Evolutionary conservation across 352 stramenopile genomes (phyloP).

Genomic region (Aphanomyces stellatus): DNA sequence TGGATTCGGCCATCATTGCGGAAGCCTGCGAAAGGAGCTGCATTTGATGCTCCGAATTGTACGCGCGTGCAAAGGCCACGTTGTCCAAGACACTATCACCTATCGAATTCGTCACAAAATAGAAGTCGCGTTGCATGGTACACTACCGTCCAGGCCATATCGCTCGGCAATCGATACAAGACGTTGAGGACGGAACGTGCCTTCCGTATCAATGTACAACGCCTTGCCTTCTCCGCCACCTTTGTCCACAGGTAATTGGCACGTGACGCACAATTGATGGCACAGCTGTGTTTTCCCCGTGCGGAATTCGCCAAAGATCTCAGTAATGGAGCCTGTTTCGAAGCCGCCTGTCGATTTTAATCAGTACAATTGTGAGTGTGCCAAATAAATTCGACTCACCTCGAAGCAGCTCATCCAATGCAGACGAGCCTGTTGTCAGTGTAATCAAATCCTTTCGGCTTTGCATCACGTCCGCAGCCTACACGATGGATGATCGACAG

Average conservation of each 20-base stretch:
- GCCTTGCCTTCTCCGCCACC: slow-evolving; percentile 97
- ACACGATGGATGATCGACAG: neutral
- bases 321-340: slow-evolving; percentile 96
- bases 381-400: slow-evolving; percentile 39
- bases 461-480: slow-evolving; percentile 84
- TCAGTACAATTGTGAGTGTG: neutral
- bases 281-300: slow-evolving; percentile 99
- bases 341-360: slow-evolving; percentile 80
- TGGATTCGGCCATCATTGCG: slow-evolving; percentile 97
- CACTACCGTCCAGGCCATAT: slow-evolving; percentile 93
- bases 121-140: too few relatives aligned
- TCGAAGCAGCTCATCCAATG: slow-evolving; percentile 84
- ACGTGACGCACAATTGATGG: slow-evolving; percentile 99
- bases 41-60: slow-evolving; percentile 99
- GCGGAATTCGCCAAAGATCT: slow-evolving; percentile 99
- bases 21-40: slow-evolving; percentile 95
- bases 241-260: slow-evolving; percentile 95
- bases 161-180: slow-evolving; percentile 96
- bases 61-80: slow-evolving; percentile 96
- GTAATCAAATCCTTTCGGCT: slow-evolving; percentile 90
- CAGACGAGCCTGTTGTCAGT: slow-evolving; percentile 89
- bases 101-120: too few relatives aligned
- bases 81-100: slow-evolving; percentile 96
- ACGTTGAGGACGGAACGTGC: slow-evolving; percentile 95
- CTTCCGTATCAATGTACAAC: slow-evolving; percentile 99